Evolutionary conservation across 768 basidiomycete genomes (phyloP).

Genomic region (Pleurotus sapidus): DNA sequence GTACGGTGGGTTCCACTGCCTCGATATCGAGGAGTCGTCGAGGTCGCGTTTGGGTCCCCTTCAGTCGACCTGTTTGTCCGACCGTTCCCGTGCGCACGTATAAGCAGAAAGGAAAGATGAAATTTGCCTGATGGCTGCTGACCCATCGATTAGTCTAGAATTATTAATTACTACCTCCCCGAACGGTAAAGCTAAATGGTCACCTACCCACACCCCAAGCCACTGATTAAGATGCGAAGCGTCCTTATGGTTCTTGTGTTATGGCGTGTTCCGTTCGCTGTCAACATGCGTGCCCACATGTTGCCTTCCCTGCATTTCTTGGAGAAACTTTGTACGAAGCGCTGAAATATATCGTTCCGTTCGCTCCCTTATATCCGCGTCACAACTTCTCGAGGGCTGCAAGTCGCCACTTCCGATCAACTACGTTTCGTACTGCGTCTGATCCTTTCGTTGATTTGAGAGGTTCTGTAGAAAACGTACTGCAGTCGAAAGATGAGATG

Average conservation of each 20-base stretch:
- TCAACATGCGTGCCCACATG: background rate
- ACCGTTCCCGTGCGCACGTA: background rate
- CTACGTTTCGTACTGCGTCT: no score
- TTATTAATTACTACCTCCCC: background rate
- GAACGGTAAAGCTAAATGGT: background rate
- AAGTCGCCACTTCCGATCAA: no score
- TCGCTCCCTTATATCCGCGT: no score
- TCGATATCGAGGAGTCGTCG: background rate
- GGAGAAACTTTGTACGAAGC: no score
- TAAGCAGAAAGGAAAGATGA: background rate
- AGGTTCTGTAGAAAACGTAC: no score
- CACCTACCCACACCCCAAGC: background rate
- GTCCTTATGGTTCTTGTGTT: no score
- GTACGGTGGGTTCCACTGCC: background rate
- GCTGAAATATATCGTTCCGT: no score
- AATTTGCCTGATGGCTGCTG: background rate
- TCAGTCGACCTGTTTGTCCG: background rate
- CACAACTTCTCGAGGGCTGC: no score
- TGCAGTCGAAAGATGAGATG: no score
- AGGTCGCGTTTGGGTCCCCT: background rate
- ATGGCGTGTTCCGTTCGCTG: constrained; percentile 1
- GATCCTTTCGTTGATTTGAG: no score
- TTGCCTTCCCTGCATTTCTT: background rate
- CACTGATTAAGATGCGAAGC: background rate
- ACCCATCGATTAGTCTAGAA: constrained; percentile 4